Percentiles rank a stretch among this genome's conserved stretches.
These are phyloP conservation scores for Amylostereum areolatum DNA, from an alignment of 1,284 basidiomycete species.

Conservation along the genomic window DNA sequence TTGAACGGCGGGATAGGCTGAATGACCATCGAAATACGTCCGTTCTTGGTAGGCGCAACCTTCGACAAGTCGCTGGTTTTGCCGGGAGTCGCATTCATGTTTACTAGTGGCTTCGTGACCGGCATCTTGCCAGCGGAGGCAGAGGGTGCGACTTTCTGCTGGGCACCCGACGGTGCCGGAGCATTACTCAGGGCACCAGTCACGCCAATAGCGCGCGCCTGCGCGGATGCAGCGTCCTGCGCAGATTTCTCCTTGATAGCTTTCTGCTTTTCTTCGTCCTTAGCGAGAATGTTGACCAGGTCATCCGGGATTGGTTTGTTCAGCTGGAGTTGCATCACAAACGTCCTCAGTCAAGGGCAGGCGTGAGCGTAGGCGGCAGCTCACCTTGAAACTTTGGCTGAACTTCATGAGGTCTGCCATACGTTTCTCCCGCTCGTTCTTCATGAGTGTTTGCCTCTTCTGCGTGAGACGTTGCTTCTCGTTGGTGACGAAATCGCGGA, in stretches of 20 bases:
- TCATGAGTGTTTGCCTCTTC: slow-evolving; percentile 85
- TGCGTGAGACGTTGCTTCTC: slow-evolving; percentile 86
- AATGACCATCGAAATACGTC: slow-evolving; percentile 62
- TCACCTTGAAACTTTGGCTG: slow-evolving; percentile 88
- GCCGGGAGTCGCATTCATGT: neutral
- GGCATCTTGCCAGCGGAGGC: slow-evolving; percentile 6
- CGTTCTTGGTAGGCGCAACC: slow-evolving; percentile 22
- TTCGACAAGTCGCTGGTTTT: neutral
- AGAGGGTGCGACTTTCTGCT: slow-evolving; percentile 2
- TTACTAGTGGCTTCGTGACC: slow-evolving; percentile 1
- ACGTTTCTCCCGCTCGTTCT: slow-evolving; percentile 90
- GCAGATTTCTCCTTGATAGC: slow-evolving; percentile 73
- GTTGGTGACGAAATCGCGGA: slow-evolving; percentile 85
- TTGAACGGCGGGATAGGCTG: slow-evolving; percentile 92
- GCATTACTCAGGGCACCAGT: slow-evolving; percentile 28
- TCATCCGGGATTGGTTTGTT: slow-evolving; percentile 94
- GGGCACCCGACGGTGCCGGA: slow-evolving; percentile 24
- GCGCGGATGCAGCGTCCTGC: slow-evolving; percentile 58
- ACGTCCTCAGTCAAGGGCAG: neutral
- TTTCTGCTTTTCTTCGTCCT: slow-evolving; percentile 84
- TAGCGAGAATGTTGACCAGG: slow-evolving; percentile 86
- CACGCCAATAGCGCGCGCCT: slow-evolving; percentile 61
- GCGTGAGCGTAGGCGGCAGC: neutral
- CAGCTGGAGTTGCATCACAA: slow-evolving; percentile 41
- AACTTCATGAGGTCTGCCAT: slow-evolving; percentile 92